These are phyloP conservation scores for Pseudonitzschia pungens DNA, from an alignment of 108 stramenopile genomes.

Conservation along the genomic window DNA sequence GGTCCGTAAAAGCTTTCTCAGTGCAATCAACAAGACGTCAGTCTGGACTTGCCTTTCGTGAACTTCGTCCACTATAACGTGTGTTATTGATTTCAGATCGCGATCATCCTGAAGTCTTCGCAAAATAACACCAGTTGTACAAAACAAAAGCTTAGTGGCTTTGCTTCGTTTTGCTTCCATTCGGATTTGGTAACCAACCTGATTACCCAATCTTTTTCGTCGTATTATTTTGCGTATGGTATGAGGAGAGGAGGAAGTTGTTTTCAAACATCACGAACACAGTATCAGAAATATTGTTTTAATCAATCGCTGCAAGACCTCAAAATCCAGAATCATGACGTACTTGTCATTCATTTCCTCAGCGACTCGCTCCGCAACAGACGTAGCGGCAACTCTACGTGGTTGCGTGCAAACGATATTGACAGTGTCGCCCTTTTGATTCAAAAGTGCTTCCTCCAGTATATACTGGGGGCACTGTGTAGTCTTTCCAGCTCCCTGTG, in stretches of 20 bases:
- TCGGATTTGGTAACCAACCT: slow-evolving; percentile 93
- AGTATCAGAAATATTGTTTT: no score
- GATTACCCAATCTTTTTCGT: slow-evolving; percentile 41
- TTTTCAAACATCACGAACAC: background rate
- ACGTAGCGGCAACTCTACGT: slow-evolving; percentile 69
- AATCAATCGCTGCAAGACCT: no score
- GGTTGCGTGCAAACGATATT: slow-evolving; percentile 83
- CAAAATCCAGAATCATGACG: background rate
- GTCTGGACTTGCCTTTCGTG: slow-evolving; percentile 78
- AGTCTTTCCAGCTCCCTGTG: slow-evolving; percentile 62
- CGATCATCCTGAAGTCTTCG: slow-evolving; percentile 91
- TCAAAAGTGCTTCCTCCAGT: slow-evolving; percentile 68
- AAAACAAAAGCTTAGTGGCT: slow-evolving; percentile 87
- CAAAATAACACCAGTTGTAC: slow-evolving; percentile 94
- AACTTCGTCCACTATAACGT: slow-evolving; percentile 96
- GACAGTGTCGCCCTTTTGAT: slow-evolving; percentile 46
- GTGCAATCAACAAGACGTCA: slow-evolving; percentile 89
- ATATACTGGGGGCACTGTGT: slow-evolving; percentile 84
- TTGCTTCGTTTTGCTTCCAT: slow-evolving; percentile 64
- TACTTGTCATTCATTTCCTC: slow-evolving; percentile 64
- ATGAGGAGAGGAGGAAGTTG: background rate
- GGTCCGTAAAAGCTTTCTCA: slow-evolving; percentile 66
- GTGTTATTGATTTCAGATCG: slow-evolving; percentile 75
- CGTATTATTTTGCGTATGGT: background rate
- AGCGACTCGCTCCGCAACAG: slow-evolving; percentile 74